Evolutionary conservation across 805 yeast genomes (phyloP).

Genomic region (Zygotorulaspora sp.): DNA sequence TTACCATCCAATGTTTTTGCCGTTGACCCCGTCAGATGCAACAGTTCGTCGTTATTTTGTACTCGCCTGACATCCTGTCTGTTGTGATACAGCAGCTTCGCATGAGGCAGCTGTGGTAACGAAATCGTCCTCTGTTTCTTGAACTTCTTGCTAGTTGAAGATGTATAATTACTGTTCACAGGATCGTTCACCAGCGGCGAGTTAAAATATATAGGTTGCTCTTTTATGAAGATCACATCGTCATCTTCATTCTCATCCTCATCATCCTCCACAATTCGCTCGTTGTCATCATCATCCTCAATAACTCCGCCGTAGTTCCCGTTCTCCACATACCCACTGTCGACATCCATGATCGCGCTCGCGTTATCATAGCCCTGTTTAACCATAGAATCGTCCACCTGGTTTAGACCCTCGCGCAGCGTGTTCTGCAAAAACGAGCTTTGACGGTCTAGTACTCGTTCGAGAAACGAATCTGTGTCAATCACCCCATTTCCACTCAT

Average conservation of each 20-base stretch:
- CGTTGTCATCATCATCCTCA: constrained; percentile 6
- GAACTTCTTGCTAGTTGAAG: constrained; percentile 25
- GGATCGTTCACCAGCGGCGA: constrained; percentile 12
- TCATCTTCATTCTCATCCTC: constrained; percentile 21
- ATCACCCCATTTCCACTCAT: constrained; percentile 2
- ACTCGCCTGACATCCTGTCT: constrained; percentile 19
- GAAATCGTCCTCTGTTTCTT: constrained; percentile 50
- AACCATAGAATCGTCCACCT: constrained; percentile 5
- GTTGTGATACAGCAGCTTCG: constrained; percentile 39
- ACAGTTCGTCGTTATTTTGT: constrained; percentile 32
- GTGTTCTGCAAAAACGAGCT: constrained; percentile 22
- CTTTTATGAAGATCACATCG: constrained; percentile 30
- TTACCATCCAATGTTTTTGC: constrained; percentile 33
- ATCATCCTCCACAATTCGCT: constrained; percentile 7
- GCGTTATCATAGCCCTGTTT: constrained; percentile 11
- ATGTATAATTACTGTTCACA: constrained; percentile 16
- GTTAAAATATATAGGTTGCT: constrained; percentile 23
- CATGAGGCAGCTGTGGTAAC: constrained; percentile 49
- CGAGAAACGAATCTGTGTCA: constrained; percentile 17
- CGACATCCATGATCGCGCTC: constrained; percentile 10
- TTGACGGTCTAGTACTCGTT: constrained; percentile 28
- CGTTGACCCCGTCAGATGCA: constrained; percentile 33
- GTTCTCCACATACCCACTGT: constrained; percentile 3
- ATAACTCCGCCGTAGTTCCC: constrained; percentile 4
- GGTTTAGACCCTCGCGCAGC: constrained; percentile 16